A percentile compares a stretch with the other conserved stretches of the same genome.
These are phyloP conservation scores for Ganoderma leucocontextum DNA, from an alignment of 1,284 basidiomycete genomes.

Conservation along the genomic window DNA sequence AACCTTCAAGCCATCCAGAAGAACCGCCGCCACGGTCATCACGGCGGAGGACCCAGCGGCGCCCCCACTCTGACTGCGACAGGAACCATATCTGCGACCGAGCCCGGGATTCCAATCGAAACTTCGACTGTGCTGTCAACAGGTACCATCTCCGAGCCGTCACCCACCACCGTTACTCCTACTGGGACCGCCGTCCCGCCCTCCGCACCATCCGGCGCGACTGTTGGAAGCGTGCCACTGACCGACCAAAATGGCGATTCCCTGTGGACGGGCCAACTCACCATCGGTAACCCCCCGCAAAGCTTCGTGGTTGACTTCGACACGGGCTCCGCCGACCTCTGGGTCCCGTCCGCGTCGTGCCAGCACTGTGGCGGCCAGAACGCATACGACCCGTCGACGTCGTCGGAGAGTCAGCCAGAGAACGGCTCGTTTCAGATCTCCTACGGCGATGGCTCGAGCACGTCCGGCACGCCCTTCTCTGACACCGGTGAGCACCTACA, in stretches of 20 bases:
- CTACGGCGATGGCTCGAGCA: constrained; percentile 65
- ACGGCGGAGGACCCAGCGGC: neutral
- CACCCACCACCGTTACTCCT: neutral
- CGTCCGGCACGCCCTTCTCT: constrained; percentile 56
- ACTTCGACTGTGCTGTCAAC: constrained; percentile 5
- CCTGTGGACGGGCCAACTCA: constrained; percentile 34
- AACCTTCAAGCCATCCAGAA: constrained; percentile 35
- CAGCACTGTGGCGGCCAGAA: constrained; percentile 28
- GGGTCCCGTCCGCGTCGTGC: constrained; percentile 37
- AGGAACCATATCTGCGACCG: constrained; percentile 6
- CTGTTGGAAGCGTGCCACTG: constrained; percentile 23
- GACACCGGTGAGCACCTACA: constrained; percentile 49
- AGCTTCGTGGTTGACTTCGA: constrained; percentile 40
- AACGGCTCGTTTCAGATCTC: constrained; percentile 50
- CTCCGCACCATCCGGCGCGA: neutral
- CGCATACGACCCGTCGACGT: constrained; percentile 45
- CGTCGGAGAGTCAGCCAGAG: constrained; percentile 46
- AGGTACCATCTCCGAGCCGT: constrained; percentile 11
- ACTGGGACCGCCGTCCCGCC: neutral
- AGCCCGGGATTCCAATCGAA: neutral
- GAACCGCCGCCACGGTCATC: constrained; percentile 23
- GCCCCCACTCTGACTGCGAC: neutral
- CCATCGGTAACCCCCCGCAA: constrained; percentile 35
- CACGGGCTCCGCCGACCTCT: constrained; percentile 41
- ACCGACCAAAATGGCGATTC: constrained; percentile 28